A percentile compares a stretch with the other conserved stretches of the same genome.
Evolutionary conservation across 805 yeast species (phyloP).

Genomic region (Metschnikowia corniflorae): DNA sequence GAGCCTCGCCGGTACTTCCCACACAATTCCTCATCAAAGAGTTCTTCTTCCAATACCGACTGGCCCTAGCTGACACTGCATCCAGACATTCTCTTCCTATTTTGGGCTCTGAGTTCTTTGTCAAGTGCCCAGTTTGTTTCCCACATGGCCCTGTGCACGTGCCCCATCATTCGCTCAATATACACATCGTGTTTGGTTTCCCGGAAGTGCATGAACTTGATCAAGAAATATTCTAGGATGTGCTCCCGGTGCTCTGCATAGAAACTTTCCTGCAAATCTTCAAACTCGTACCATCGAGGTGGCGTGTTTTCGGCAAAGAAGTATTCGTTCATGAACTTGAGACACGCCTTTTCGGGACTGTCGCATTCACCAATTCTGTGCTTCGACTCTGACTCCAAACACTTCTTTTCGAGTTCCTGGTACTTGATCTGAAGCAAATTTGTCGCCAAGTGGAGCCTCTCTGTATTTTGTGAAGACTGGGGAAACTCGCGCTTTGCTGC

Average conservation of each 20-base stretch:
- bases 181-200: neutral
- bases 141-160: neutral
- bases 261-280: neutral
- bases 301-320: neutral
- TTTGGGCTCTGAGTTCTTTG: no score
- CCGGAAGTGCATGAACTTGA: neutral
- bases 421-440: neutral
- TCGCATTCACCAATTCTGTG: neutral
- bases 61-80: no score
- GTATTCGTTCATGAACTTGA: neutral
- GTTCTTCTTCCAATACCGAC: no score
- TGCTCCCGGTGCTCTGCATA: neutral
- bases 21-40: no score
- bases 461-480: neutral
- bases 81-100: no score
- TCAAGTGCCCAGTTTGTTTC: neutral
- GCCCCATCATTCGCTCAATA: neutral
- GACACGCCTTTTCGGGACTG: neutral
- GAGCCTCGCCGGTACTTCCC: no score
- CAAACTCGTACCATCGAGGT: neutral
- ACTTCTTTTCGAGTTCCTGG: neutral
- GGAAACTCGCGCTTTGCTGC: neutral
- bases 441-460: neutral
- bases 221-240: neutral
- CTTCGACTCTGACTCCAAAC: neutral